Conservation (phyloP, 75 land plant species). For the Adiantum capillusveneris region DNA sequence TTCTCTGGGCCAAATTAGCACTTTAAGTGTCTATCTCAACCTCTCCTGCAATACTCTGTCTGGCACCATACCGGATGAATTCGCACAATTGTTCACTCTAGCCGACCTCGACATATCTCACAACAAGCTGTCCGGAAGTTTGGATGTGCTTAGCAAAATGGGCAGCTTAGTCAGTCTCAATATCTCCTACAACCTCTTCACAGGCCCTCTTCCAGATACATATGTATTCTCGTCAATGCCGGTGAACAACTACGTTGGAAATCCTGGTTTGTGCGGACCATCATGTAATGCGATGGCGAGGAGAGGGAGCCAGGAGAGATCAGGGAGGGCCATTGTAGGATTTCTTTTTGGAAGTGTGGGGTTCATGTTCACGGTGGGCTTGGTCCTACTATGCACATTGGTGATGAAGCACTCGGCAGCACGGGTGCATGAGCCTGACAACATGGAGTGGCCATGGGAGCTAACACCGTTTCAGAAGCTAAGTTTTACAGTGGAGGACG, state of each 20-base stretch:
- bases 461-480: constrained; percentile 82
- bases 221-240: constrained; percentile 41
- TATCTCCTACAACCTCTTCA: constrained; percentile 52
- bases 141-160: constrained; percentile 30
- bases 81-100: constrained; percentile 14
- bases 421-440: constrained; percentile 42
- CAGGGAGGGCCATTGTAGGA: too few species aligned
- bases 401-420: constrained; percentile 14
- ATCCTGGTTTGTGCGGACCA: constrained; percentile 65
- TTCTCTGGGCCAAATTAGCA: constrained; percentile 30
- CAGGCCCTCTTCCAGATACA: constrained; percentile 47
- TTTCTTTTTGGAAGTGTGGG: too few species aligned
- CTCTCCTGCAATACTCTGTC: constrained; percentile 58
- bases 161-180: constrained; percentile 49
- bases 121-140: constrained; percentile 32
- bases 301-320: too few species aligned
- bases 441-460: constrained; percentile 61
- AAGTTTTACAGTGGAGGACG: constrained; percentile 60
- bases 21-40: constrained; percentile 29
- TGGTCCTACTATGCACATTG: too few species aligned
- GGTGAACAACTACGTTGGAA: constrained; percentile 49
- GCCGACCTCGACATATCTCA: constrained; percentile 33
- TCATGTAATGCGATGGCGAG: constrained; percentile 23
- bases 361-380: too few species aligned
- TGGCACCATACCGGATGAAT: constrained; percentile 50